A percentile compares a stretch with the other conserved stretches of the same genome.
These are phyloP conservation scores for Penicillium capsulatum DNA, from an alignment of 2,329 filamentous ascomycete species.

Conservation along the genomic window DNA sequence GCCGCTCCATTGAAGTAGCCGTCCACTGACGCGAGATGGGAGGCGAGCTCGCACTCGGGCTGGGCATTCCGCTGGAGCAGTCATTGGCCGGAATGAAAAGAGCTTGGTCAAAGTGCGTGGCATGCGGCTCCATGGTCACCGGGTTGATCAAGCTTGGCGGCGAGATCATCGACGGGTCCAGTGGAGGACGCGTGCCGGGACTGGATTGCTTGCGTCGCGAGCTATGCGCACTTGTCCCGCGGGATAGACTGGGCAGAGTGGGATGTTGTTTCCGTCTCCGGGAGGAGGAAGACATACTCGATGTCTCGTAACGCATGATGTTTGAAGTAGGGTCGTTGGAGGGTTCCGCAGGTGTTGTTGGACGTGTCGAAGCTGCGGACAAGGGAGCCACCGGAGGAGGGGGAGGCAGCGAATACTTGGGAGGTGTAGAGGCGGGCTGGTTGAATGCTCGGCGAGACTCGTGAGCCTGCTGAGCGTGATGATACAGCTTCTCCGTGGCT, in stretches of 20 bases:
- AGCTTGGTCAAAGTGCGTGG: slow-evolving; percentile 38
- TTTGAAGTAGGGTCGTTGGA: slow-evolving; percentile 28
- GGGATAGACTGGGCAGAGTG: slow-evolving; percentile 28
- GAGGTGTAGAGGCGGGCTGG: slow-evolving; percentile 23
- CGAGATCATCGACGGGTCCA: slow-evolving; percentile 40
- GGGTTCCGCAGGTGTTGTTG: slow-evolving; percentile 16
- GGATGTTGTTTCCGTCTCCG: slow-evolving; percentile 32
- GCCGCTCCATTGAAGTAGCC: slow-evolving; percentile 28
- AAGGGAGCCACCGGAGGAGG: slow-evolving; percentile 24
- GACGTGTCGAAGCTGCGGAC: slow-evolving; percentile 22
- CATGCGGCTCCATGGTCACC: slow-evolving; percentile 38
- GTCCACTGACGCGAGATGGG: slow-evolving; percentile 29
- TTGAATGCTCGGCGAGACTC: slow-evolving; percentile 23
- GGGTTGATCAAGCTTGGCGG: slow-evolving; percentile 37
- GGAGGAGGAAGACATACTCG: slow-evolving; percentile 25
- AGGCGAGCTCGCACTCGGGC: slow-evolving; percentile 30
- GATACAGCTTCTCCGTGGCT: slow-evolving; percentile 28
- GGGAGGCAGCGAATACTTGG: slow-evolving; percentile 21
- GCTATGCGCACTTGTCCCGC: slow-evolving; percentile 18
- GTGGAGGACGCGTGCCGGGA: slow-evolving; percentile 25
- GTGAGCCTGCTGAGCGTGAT: slow-evolving; percentile 20
- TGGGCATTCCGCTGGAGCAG: slow-evolving; percentile 35
- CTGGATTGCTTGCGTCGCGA: slow-evolving; percentile 24
- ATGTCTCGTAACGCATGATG: slow-evolving; percentile 29
- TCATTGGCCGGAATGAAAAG: slow-evolving; percentile 41